Conservation (phyloP, 2,329 filamentous ascomycete genomes). For the Aureobasidium vineae region DNA sequence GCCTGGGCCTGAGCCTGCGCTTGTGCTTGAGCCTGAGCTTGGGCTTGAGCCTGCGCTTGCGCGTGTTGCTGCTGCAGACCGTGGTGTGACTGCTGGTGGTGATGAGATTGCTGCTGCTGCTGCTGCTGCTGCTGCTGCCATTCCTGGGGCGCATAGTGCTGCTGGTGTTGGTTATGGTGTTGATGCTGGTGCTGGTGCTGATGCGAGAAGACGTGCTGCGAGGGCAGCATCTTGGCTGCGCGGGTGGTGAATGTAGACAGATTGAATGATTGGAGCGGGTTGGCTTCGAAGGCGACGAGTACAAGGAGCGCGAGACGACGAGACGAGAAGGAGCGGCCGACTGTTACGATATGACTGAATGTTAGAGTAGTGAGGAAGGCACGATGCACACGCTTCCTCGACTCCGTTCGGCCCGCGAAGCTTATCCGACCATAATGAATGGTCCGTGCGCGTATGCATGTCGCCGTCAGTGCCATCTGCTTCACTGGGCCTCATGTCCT, state of each 20-base stretch:
- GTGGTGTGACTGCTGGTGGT: constrained; percentile 49
- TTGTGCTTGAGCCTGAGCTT: constrained; percentile 42
- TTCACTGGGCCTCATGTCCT: neutral
- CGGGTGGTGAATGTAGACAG: constrained; percentile 16
- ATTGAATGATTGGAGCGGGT: neutral
- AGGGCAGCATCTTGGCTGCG: constrained; percentile 29
- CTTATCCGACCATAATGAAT: neutral
- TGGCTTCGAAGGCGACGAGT: neutral
- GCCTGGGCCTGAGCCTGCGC: constrained; percentile 34
- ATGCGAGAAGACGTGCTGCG: constrained; percentile 61
- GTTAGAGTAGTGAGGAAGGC: constrained; percentile 2
- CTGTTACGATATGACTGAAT: constrained; percentile 10
- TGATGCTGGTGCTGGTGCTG: constrained; percentile 54
- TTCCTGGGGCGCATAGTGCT: constrained; percentile 52
- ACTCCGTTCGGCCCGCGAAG: constrained; percentile 18
- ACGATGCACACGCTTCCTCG: constrained; percentile 9
- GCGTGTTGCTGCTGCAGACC: constrained; percentile 58
- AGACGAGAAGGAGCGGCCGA: neutral
- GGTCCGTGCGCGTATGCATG: constrained; percentile 7
- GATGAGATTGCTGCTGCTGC: constrained; percentile 47
- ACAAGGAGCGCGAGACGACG: neutral
- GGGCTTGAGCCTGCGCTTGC: constrained; percentile 41
- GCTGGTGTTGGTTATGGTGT: constrained; percentile 43
- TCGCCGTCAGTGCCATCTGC: neutral
- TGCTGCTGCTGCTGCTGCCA: constrained; percentile 53